A percentile compares a stretch with the other conserved stretches of the same genome.
Evolutionary conservation across 2,329 filamentous ascomycete genomes (phyloP).

Genomic region (Dactylellina cionopaga): DNA sequence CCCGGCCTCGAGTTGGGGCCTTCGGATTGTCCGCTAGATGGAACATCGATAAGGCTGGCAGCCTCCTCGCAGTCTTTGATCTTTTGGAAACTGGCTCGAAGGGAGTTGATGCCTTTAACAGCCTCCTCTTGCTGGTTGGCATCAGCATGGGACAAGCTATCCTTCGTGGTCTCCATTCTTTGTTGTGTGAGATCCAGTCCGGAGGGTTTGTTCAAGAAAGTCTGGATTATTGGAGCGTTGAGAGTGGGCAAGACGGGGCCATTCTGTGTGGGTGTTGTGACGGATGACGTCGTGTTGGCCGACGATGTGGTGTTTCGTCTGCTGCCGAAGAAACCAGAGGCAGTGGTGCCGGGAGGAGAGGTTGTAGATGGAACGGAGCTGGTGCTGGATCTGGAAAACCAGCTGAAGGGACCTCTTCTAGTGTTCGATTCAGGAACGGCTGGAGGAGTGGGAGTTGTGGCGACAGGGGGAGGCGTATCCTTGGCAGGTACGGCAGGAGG

Average conservation of each 20-base stretch:
- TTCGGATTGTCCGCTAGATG: slow-evolving; percentile 4
- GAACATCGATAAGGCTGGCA: slow-evolving; percentile 35
- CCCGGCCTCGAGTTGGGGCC: slow-evolving; percentile 27
- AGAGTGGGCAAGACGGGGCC: slow-evolving; percentile 45
- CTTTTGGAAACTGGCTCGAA: slow-evolving; percentile 56
- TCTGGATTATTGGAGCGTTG: slow-evolving; percentile 42
- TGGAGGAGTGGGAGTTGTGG: slow-evolving; percentile 32
- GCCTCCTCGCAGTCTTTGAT: slow-evolving; percentile 51
- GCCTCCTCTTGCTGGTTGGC: slow-evolving; percentile 63
- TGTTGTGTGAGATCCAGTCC: slow-evolving; percentile 50
- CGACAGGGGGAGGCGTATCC: slow-evolving; percentile 55
- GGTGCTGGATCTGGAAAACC: slow-evolving; percentile 49
- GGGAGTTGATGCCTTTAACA: slow-evolving; percentile 57
- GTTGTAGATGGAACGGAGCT: slow-evolving; percentile 49
- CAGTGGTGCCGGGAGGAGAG: slow-evolving; percentile 44
- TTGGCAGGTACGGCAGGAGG: slow-evolving; percentile 44
- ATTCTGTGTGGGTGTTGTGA: slow-evolving; percentile 73
- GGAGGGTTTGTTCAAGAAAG: slow-evolving; percentile 46
- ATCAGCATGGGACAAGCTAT: slow-evolving; percentile 72
- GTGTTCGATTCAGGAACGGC: no score
- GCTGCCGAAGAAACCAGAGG: slow-evolving; percentile 58
- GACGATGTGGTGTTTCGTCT: slow-evolving; percentile 58
- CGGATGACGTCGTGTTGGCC: slow-evolving; percentile 67
- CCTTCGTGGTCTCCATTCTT: slow-evolving; percentile 50
- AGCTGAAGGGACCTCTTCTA: slow-evolving; percentile 49